Evolutionary conservation across 2,329 filamentous ascomycete species (phyloP).

Genomic region (Penicillium palitans): DNA sequence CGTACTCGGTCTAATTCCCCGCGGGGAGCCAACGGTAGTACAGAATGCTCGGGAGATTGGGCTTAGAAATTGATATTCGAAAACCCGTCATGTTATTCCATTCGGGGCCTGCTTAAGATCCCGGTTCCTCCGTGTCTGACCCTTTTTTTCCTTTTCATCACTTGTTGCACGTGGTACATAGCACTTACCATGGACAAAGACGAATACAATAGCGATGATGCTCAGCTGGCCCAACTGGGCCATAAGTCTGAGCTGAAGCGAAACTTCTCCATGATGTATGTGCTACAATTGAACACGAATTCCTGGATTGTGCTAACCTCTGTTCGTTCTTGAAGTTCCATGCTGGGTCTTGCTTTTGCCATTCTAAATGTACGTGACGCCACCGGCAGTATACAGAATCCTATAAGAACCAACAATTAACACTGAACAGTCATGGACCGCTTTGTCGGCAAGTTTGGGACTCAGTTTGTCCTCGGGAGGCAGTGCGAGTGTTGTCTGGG

Average conservation of each 20-base stretch:
- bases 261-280: constrained; percentile 56
- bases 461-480: constrained; percentile 70
- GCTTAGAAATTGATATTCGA: constrained; percentile 21
- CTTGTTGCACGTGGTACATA: constrained; percentile 5
- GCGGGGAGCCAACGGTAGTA: constrained; percentile 11
- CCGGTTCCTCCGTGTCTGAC: neutral
- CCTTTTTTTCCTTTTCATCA: constrained; percentile 5
- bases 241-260: constrained; percentile 59
- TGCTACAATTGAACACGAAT: neutral
- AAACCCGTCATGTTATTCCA: constrained; percentile 11
- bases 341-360: constrained; percentile 63
- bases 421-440: constrained; percentile 56
- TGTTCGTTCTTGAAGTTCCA: constrained; percentile 41
- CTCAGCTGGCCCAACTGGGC: constrained; percentile 56
- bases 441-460: constrained; percentile 58
- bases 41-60: constrained; percentile 3
- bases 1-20: constrained; percentile 10
- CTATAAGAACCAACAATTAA: constrained; percentile 3
- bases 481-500: constrained; percentile 71
- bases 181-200: constrained; percentile 17
- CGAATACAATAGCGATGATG: constrained; percentile 44
- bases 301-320: constrained; percentile 11
- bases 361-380: constrained; percentile 54
- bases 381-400: neutral
- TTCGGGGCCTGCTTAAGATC: constrained; percentile 4